phyloP scores from a whole-genome alignment of 257 asterid species.

The Fraxinus pennsylvanica region DNA sequence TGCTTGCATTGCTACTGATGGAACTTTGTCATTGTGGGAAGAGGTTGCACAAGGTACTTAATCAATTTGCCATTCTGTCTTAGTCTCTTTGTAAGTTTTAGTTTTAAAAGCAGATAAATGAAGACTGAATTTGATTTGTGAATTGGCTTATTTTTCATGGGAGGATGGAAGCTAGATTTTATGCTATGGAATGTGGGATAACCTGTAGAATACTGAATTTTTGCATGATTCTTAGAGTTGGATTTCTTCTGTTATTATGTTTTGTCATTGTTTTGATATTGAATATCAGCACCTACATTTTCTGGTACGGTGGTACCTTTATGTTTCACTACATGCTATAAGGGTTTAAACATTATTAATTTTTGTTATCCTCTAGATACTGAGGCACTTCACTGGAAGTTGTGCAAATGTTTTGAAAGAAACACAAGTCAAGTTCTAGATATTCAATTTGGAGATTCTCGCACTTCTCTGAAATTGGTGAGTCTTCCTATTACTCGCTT shows the following conservation, averaged over 20 bases:
- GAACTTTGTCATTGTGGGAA: slow-evolving; percentile 79
- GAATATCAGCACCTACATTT: not conserved
- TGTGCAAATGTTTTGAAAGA: slow-evolving; percentile 64
- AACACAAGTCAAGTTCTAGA: slow-evolving; percentile 60
- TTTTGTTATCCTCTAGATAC: slow-evolving; percentile 46
- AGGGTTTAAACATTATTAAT: slow-evolving; percentile 19
- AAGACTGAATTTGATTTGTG: slow-evolving; percentile 13
- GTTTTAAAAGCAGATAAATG: slow-evolving; percentile 2
- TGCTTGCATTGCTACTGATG: slow-evolving; percentile 69
- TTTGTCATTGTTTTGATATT: slow-evolving; percentile 8
- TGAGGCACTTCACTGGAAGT: slow-evolving; percentile 61
- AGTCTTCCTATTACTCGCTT: slow-evolving; percentile 33
- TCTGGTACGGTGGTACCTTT: not conserved
- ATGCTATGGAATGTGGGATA: slow-evolving; percentile 19
- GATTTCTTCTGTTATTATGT: not conserved
- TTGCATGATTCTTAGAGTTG: not conserved
- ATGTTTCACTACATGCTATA: not conserved
- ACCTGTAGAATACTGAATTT: slow-evolving; percentile 9
- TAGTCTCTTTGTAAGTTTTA: not conserved
- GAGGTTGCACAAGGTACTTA: slow-evolving; percentile 65
- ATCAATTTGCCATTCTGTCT: slow-evolving; percentile 8
- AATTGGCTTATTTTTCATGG: slow-evolving; percentile 1
- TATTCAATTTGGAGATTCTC: slow-evolving; percentile 70
- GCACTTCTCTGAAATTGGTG: slow-evolving; percentile 74
- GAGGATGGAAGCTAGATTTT: slow-evolving; percentile 13